Conservation (phyloP, 306 rosid genomes). For the Urtica urens region DNA sequence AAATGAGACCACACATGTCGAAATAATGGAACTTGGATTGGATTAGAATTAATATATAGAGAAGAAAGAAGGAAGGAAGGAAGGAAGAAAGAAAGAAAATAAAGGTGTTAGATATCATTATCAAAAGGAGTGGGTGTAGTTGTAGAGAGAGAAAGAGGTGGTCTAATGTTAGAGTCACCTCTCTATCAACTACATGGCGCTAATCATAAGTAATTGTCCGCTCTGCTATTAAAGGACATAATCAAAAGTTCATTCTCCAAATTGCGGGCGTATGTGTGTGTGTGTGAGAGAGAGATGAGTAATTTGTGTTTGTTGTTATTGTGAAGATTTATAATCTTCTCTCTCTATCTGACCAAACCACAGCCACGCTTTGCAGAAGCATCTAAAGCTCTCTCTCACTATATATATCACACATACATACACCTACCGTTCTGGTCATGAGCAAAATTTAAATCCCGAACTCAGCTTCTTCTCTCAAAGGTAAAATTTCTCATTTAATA, state of each 20-base stretch:
- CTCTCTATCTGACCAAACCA: conserved; percentile 31
- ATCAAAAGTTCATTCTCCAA: not conserved
- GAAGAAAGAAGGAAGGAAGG: not conserved
- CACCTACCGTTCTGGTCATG: no score
- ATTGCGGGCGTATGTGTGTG: not conserved
- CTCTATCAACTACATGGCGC: conserved; percentile 32
- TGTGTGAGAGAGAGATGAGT: not conserved
- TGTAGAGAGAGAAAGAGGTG: conserved; percentile 25
- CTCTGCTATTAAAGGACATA: conserved; percentile 6
- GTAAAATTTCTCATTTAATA: no score
- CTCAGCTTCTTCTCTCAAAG: no score
- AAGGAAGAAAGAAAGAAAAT: conserved; percentile 16
- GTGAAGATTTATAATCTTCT: conserved; percentile 34
- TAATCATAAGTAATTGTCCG: conserved; percentile 35
- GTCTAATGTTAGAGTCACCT: conserved; percentile 25
- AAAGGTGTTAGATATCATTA: conserved; percentile 59
- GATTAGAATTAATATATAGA: not conserved
- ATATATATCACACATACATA: no score
- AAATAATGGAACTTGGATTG: conserved; percentile 19
- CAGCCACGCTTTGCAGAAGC: conserved; percentile 52
- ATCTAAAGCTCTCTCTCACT: conserved; percentile 27
- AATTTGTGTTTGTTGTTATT: conserved; percentile 9
- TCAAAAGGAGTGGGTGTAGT: conserved; percentile 44
- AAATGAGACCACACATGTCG: conserved; percentile 28
- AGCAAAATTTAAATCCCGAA: no score